A percentile compares a stretch with the other conserved stretches of the same genome.
These are phyloP conservation scores for Aureobasidium sp. DNA, from an alignment of 2,329 filamentous ascomycete genomes.

Conservation along the genomic window DNA sequence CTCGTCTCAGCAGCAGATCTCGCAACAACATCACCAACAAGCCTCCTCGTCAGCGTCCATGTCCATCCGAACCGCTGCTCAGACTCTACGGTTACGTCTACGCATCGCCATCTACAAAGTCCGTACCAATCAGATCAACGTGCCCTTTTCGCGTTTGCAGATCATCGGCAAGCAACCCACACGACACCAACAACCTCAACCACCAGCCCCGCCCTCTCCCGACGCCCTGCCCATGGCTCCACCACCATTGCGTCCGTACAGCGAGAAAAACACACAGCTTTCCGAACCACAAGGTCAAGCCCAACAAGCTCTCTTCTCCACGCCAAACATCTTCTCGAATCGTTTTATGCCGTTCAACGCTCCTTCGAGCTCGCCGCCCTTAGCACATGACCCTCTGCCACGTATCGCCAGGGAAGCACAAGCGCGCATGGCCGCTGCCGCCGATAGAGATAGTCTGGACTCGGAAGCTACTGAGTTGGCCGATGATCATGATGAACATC, in stretches of 20 bases:
- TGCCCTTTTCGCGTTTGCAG: constrained; percentile 55
- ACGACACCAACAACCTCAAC: neutral
- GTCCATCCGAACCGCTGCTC: constrained; percentile 40
- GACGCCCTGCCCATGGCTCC: constrained; percentile 10
- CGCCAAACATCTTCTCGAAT: constrained; percentile 14
- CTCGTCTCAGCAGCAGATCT: constrained; percentile 31
- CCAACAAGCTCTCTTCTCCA: constrained; percentile 4
- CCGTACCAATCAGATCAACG: constrained; percentile 61
- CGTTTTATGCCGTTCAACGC: constrained; percentile 11
- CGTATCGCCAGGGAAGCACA: constrained; percentile 9
- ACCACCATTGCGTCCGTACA: neutral
- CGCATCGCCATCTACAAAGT: constrained; percentile 69
- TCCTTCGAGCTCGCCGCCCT: constrained; percentile 10
- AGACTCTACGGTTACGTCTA: constrained; percentile 61
- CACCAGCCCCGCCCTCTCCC: neutral
- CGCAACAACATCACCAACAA: neutral
- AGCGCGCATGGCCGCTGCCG: constrained; percentile 7
- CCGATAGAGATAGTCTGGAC: constrained; percentile 11
- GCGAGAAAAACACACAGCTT: neutral
- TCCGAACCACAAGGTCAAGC: neutral
- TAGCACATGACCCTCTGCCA: constrained; percentile 5
- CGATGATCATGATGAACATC: constrained; percentile 8
- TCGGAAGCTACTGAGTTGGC: constrained; percentile 15
- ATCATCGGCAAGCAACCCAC: constrained; percentile 17
- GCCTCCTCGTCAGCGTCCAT: neutral